Evolutionary conservation across 495 filamentous ascomycete species (phyloP).

Genomic region (Annulohypoxylon maeteangense): DNA sequence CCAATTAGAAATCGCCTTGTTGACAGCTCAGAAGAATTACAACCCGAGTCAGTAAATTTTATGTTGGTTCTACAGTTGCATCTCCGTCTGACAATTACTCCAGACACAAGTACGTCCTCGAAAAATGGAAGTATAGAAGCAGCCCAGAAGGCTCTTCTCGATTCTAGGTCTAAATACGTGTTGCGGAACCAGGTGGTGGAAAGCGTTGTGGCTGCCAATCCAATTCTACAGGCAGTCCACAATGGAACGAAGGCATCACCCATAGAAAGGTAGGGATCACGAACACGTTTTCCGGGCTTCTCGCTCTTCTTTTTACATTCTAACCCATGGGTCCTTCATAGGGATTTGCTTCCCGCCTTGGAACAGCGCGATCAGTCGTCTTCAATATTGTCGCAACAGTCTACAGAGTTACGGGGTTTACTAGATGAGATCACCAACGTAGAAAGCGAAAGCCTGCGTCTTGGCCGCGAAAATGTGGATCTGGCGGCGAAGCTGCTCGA

Average conservation of each 20-base stretch:
- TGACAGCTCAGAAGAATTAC: constrained; percentile 63
- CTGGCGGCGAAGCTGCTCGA: constrained; percentile 69
- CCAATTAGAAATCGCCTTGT: constrained; percentile 72
- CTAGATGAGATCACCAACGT: constrained; percentile 61
- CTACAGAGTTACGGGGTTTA: constrained; percentile 59
- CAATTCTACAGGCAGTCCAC: constrained; percentile 80
- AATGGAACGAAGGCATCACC: constrained; percentile 70
- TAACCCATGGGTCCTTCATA: constrained; percentile 49
- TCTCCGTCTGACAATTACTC: constrained; percentile 1
- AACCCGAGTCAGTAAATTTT: constrained; percentile 41
- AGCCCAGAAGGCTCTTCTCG: constrained; percentile 72
- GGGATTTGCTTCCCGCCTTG: constrained; percentile 71
- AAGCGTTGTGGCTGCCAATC: constrained; percentile 73
- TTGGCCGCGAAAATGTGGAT: constrained; percentile 68
- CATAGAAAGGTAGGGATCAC: constrained; percentile 68
- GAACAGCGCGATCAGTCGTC: constrained; percentile 74
- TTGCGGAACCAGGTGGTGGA: constrained; percentile 74
- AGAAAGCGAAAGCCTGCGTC: constrained; percentile 65
- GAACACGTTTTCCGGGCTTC: constrained; percentile 1
- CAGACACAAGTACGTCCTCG: constrained; percentile 20
- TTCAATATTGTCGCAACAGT: constrained; percentile 66
- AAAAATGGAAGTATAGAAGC: constrained; percentile 59
- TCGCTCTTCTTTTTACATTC: constrained; percentile 6
- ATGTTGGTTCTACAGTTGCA: neutral
- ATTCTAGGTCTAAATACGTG: constrained; percentile 73